These are phyloP conservation scores for Malassezia globosa DNA, from an alignment of 1,284 basidiomycete species.

Conservation along the genomic window DNA sequence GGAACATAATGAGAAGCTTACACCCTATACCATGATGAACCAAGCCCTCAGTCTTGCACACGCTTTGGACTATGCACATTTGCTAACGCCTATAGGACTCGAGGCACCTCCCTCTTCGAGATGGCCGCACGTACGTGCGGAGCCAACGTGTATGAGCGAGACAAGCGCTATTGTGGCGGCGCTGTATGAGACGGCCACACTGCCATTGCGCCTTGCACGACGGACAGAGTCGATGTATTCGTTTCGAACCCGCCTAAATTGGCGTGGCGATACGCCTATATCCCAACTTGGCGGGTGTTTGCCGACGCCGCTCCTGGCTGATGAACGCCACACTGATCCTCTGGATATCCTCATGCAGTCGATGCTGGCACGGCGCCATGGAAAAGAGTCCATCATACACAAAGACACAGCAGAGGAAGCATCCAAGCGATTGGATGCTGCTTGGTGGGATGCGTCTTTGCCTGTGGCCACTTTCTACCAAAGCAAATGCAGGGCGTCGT, in stretches of 20 bases:
- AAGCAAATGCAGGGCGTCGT: no score
- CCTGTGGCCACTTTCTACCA: neutral
- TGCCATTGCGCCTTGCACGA: conserved; percentile 20
- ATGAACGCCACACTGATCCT: neutral
- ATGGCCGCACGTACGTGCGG: neutral
- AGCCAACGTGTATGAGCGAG: conserved; percentile 27
- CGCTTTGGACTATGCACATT: conserved; percentile 22
- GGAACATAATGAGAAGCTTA: neutral
- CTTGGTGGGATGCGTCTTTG: conserved; percentile 9
- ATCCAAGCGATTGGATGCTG: conserved; percentile 4
- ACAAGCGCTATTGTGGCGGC: conserved; percentile 29
- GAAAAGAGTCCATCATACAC: neutral
- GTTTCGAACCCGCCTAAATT: conserved; percentile 31
- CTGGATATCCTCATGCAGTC: conserved; percentile 31
- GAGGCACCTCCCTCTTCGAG: neutral
- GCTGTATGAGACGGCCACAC: conserved; percentile 38
- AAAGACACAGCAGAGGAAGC: neutral
- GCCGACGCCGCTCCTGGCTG: conserved; percentile 29
- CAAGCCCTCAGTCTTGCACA: conserved; percentile 22
- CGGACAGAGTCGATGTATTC: conserved; percentile 23
- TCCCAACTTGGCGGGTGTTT: conserved; percentile 33
- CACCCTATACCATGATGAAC: conserved; percentile 23
- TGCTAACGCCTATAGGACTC: conserved; percentile 23
- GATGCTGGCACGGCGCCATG: conserved; percentile 4
- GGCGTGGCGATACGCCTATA: conserved; percentile 37